Conservation (phyloP, 2,329 filamentous ascomycete genomes). For the Coniella vitis region DNA sequence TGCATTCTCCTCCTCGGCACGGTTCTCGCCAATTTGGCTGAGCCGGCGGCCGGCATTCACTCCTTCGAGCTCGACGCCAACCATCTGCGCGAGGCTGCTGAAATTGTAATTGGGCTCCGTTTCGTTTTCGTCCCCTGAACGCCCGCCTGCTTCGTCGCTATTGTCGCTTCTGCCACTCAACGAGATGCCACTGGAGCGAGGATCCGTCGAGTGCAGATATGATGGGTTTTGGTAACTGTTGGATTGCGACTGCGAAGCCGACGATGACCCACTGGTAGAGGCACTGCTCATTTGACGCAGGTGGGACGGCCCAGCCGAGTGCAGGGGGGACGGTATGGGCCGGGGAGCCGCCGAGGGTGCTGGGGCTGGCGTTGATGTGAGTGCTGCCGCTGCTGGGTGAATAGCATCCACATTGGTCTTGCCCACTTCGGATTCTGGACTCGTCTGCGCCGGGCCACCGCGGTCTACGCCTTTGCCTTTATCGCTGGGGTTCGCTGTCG, state of each 20-base stretch:
- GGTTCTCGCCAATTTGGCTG: conserved; percentile 22
- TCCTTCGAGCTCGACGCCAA: conserved; percentile 57
- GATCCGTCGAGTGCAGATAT: conserved; percentile 30
- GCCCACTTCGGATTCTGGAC: conserved; percentile 19
- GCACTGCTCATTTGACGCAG: conserved; percentile 80
- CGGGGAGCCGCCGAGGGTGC: conserved; percentile 32
- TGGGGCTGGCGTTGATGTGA: conserved; percentile 15
- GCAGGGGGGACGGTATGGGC: conserved; percentile 41
- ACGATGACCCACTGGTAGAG: conserved; percentile 77
- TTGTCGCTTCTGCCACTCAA: conserved; percentile 38
- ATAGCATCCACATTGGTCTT: conserved; percentile 19
- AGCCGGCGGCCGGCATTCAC: conserved; percentile 31
- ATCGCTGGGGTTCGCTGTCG: conserved; percentile 20
- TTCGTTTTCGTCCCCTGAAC: conserved; percentile 36
- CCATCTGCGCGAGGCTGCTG: conserved; percentile 75
- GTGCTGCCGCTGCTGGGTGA: conserved; percentile 12
- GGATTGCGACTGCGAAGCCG: conserved; percentile 59
- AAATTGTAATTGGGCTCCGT: conserved; percentile 87
- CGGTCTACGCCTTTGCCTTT: conserved; percentile 70
- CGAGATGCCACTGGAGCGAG: conserved; percentile 49
- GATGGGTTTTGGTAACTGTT: conserved; percentile 41
- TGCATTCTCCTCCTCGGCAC: conserved; percentile 9
- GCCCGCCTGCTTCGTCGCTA: conserved; percentile 25
- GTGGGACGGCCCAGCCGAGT: conserved; percentile 58
- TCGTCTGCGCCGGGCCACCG: conserved; percentile 20